phyloP scores from a whole-genome alignment of 345 rosid genomes.

The Citrus trifoliata region DNA sequence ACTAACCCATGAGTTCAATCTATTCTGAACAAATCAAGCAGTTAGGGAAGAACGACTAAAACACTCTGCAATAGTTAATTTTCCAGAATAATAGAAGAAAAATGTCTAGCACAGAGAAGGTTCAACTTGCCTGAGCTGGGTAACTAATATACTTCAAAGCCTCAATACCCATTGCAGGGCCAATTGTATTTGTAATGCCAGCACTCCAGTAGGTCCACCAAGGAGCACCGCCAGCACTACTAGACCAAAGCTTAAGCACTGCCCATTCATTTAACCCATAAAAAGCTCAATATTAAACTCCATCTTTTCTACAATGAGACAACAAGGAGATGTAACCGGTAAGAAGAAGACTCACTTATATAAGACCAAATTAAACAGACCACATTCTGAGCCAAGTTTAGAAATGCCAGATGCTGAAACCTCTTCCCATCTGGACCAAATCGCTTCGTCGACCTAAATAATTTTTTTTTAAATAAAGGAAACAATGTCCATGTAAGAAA shows the following conservation, averaged over 20 bases:
- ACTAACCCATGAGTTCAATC: not conserved
- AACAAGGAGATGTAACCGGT: not conserved
- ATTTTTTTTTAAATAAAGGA: not conserved
- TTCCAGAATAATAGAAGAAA: not conserved
- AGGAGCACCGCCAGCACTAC: conserved; percentile 69
- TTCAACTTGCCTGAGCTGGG: conserved; percentile 80
- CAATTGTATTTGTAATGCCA: conserved; percentile 93
- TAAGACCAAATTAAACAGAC: conserved; percentile 89
- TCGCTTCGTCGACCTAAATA: conserved; percentile 75
- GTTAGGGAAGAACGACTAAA: too few species aligned
- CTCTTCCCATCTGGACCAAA: conserved; percentile 84
- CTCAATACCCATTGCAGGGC: conserved; percentile 98
- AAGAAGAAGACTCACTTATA: conserved; percentile 55
- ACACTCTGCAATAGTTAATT: not conserved
- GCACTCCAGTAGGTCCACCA: conserved; percentile 98
- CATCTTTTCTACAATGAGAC: not conserved
- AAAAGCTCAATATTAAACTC: conserved; percentile 1
- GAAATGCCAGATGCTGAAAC: conserved; percentile 85
- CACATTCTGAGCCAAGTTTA: conserved; percentile 89
- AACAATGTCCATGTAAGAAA: not conserved
- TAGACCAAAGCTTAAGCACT: conserved; percentile 96
- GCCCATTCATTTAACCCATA: not conserved
- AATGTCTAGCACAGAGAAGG: not conserved
- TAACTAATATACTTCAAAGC: conserved; percentile 95
- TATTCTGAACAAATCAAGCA: not conserved